Evolutionary conservation across 108 stramenopile genomes (phyloP).

Genomic region (Skeletonema costatum): DNA sequence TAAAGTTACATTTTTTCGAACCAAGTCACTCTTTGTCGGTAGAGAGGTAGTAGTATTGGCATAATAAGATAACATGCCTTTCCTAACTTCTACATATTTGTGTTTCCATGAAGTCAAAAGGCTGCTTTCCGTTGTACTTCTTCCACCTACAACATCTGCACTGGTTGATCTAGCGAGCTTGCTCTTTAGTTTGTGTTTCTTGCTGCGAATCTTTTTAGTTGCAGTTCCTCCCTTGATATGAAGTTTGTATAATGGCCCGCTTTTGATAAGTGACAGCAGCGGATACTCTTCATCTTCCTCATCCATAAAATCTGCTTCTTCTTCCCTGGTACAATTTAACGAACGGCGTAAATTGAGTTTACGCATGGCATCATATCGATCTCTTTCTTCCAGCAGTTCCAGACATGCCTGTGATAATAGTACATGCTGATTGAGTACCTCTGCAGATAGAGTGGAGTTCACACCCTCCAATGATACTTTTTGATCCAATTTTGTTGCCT

Average conservation of each 20-base stretch:
- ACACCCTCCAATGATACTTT: background rate
- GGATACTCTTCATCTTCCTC: conserved; percentile 1
- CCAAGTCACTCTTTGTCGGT: background rate
- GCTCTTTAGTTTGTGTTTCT: background rate
- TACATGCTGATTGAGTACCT: background rate
- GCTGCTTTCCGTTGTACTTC: background rate
- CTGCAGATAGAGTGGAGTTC: background rate
- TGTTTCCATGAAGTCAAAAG: background rate
- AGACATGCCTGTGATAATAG: background rate
- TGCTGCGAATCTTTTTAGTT: background rate
- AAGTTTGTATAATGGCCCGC: background rate
- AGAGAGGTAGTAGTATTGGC: background rate
- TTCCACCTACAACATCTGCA: background rate
- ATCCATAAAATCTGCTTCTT: background rate
- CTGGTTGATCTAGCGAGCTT: background rate
- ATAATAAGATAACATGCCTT: background rate
- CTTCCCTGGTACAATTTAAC: background rate
- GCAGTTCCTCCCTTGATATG: background rate
- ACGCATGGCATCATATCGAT: background rate
- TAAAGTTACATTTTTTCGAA: background rate
- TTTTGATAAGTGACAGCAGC: background rate
- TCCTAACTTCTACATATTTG: background rate
- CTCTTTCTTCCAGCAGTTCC: background rate
- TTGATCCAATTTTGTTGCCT: background rate
- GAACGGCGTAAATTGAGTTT: background rate